phyloP scores from a whole-genome alignment of 2,329 filamentous ascomycete genomes.

The Phaeophleospora eucalypticola region DNA sequence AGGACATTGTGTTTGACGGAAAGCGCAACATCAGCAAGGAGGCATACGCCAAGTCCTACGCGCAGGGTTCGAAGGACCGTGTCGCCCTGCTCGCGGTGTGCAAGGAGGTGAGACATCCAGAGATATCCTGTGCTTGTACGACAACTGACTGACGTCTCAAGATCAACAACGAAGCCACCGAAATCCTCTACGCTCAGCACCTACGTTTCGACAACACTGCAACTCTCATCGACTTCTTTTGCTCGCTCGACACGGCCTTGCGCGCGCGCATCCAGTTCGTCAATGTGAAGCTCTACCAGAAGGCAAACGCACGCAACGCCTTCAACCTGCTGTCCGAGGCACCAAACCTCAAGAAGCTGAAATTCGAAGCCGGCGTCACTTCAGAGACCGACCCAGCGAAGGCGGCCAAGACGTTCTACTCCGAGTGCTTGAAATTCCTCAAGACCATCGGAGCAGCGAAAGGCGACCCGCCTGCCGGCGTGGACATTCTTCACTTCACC shows the following conservation, averaged over 20 bases:
- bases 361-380: conserved; percentile 28
- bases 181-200: conserved; percentile 30
- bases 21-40: conserved; percentile 28
- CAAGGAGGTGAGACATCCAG: conserved; percentile 27
- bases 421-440: conserved; percentile 32
- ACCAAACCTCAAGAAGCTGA: conserved; percentile 26
- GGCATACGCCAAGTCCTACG: conserved; percentile 31
- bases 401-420: conserved; percentile 34
- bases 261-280: conserved; percentile 25
- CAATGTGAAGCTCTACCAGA: conserved; percentile 29
- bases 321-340: conserved; percentile 33
- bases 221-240: conserved; percentile 33
- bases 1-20: conserved; percentile 28
- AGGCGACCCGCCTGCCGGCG: conserved; percentile 25
- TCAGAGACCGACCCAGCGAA: conserved; percentile 29
- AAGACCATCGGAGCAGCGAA: conserved; percentile 20
- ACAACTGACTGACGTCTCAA: conserved; percentile 6
- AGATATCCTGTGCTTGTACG: neutral
- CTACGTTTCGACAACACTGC: conserved; percentile 33
- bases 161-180: conserved; percentile 28
- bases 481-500: conserved; percentile 30
- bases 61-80: conserved; percentile 29
- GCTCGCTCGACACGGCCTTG: conserved; percentile 19
- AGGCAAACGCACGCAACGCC: conserved; percentile 28
- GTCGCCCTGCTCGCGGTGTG: conserved; percentile 31